Evolutionary conservation across 208 protist genomes (phyloP), one percentile per base, ranked within the genome.

Genomic region (Wallacemonas collosoma): DNA sequence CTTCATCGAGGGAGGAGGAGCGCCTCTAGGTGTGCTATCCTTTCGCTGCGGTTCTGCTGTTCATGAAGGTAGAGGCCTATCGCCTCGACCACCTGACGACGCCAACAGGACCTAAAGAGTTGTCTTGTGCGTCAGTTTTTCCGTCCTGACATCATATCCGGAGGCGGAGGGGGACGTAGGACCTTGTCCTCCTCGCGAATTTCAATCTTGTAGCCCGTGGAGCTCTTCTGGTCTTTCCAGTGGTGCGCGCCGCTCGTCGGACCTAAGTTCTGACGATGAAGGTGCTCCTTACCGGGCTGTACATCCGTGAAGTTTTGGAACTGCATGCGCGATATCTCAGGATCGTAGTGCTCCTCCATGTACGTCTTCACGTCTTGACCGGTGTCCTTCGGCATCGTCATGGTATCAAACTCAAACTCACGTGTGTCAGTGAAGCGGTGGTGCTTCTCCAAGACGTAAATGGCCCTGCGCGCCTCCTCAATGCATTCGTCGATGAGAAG

Each of bases 271-370:
- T 96, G 91, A 7, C 77, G 76, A 55, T 96, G 91, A 51, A 83
- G 36, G 44, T 93, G 76, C 75, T 93, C 86, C 66, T 83, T 86
- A 2, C 91, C 86, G 0, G 88, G 87, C 78, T 93, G 85, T 38
- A 95, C 92, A 56, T 95, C 88, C 38, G 82, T 86, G 77, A 97
- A 93, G 75, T 90, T 79, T 48, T 93, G 87, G 63, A 96, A 96
- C 80, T 94, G 89, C 82, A 82, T 74, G 3, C 89, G 85, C 26
- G 87, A 92, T 48, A 94, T 51, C 80, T 94, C 87, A 26, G 91
- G 91, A 72, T 96, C 91, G 74, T 96, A 96, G 43, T 93, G 85
- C 75, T 96, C 91, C 81, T 96, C 91, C 91, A 96, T 96, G 82
- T 96, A 96, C 41, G 87, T 93, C 81, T 90, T 87, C 76, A 96